Evolutionary conservation across 768 basidiomycete species (phyloP), one percentile per base, ranked within the genome.

Genomic region (Amanita subjunquillea): DNA sequence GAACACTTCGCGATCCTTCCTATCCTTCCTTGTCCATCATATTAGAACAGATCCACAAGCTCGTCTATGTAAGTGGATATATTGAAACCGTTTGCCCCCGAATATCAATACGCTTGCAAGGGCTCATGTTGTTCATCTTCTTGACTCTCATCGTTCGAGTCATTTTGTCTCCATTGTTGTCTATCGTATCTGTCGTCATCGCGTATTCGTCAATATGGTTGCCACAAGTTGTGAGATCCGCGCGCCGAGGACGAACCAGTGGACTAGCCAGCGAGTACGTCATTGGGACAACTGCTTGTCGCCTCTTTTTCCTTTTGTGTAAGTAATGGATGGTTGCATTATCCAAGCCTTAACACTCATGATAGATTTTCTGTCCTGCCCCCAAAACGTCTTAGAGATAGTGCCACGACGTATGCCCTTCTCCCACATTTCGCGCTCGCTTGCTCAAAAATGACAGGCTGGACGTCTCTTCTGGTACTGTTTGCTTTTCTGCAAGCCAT

Each of bases 131-230:
- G 57, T 79, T 85, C 56, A 62, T 90, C 41, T 83, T 82, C 52
- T 66, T 92, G 53, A 79, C 85, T 10, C 67, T 87, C 53, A 75
- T 92, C 52, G 79, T 91, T 57, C 82, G 87, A 34, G 75, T 91
- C 46, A 80, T 90, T 49, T 59, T 87, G 59, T 80, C 81, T 20
- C 79, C 85, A 1, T 75, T 77, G 0, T 69, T 89, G 41, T 77
- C 83, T 6, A 71, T 88, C 58, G 57, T 84, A 15, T 80, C 87
- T 57, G 75, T 93, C 32, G 77, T 72, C 8, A 63, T 71, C 25
- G 76, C 89, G 52, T 91, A 94, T 65, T 85, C 84, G 5, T 75
- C 75, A 54, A 83, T 93, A 60, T 96, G 92, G 92, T 58, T 85
- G 4, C 84, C 89, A 3, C 92, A 94, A 66, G 90, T 96, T 45